Evolutionary conservation across 495 filamentous ascomycete genomes (phyloP), one percentile per base, ranked within the genome.

Genomic region (Penicillium fimorum): DNA sequence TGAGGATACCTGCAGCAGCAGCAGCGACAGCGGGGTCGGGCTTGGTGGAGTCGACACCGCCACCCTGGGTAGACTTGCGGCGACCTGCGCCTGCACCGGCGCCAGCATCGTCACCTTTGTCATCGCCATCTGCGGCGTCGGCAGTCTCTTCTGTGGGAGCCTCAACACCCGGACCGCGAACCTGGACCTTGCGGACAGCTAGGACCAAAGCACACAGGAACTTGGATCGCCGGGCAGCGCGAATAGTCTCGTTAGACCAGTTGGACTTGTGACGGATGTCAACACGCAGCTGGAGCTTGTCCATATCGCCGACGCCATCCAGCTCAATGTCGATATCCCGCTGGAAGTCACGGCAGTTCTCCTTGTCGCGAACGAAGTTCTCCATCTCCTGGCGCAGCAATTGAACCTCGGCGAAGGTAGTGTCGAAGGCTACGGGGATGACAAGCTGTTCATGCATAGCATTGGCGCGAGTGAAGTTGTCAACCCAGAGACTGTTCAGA

Each of bases 181-280:
- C 95, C 5, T 90, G 91, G 15, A 98, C 82, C 70, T 85, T 88
- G 71, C 89, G 88, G 35, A 97, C 77, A 9, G 94, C 92, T 10
- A 91, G 74, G 7, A 96, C 86, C 40, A 98, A 79, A 4, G 94
- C 94, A 64, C 92, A 96, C 85, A 97, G 94, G 76, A 98, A 96
- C 70, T 96, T 97, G 64, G 89, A 94, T 51, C 92, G 87, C 41
- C 94, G 86, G 15, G 88, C 81, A 22, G 88, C 84, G 22, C 93
- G 87, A 38, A 97, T 79, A 29, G 83, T 80, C 57, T 96, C 93
- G 69, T 95, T 96, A 44, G 92, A 85, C 94, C 94, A 98, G 75
- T 97, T 98, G 58, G 87, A 88, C 67, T 96, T 96, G 78, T 97
- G 92, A 56, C 85, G 84, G 64, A 97, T 91, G 58, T 89, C 87